Conservation (phyloP, 2,329 filamentous ascomycete species). For the Aspergillus persii region DNA sequence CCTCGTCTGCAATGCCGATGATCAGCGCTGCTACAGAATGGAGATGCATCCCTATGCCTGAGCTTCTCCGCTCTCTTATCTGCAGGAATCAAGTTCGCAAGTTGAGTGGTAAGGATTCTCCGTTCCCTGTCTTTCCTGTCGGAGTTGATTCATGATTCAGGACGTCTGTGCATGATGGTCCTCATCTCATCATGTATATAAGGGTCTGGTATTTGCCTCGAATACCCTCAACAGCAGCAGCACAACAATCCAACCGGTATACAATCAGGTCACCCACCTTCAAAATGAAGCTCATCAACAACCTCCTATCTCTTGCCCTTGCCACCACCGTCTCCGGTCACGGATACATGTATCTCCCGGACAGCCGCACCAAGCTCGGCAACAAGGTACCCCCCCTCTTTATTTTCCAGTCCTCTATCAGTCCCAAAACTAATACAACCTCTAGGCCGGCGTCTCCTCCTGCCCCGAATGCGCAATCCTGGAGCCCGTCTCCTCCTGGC, state of each 20-base stretch:
- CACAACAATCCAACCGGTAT: no score
- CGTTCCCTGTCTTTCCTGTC: conserved; percentile 4
- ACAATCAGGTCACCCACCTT: not conserved
- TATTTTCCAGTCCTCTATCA: no score
- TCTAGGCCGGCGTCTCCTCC: conserved; percentile 48
- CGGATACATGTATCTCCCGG: conserved; percentile 47
- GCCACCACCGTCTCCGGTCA: conserved; percentile 37
- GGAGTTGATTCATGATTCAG: not conserved
- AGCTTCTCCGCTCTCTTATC: not conserved
- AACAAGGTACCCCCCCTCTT: conserved; percentile 36
- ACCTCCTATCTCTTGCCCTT: conserved; percentile 1
- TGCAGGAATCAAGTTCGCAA: not conserved
- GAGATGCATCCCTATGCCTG: not conserved
- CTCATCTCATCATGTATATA: conserved; percentile 3
- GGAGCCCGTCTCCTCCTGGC: conserved; percentile 53
- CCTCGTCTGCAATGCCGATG: not conserved
- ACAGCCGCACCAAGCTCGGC: conserved; percentile 47
- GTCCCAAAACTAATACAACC: no score
- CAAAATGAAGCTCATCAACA: conserved; percentile 4
- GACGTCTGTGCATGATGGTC: not conserved
- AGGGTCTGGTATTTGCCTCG: not conserved
- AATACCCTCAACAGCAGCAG: not conserved
- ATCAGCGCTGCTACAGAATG: not conserved
- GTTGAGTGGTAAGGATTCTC: not conserved
- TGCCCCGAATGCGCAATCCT: conserved; percentile 57